These are phyloP conservation scores for Aspergillus incahuasiensis DNA, from an alignment of 495 filamentous ascomycete genomes.

Conservation along the genomic window DNA sequence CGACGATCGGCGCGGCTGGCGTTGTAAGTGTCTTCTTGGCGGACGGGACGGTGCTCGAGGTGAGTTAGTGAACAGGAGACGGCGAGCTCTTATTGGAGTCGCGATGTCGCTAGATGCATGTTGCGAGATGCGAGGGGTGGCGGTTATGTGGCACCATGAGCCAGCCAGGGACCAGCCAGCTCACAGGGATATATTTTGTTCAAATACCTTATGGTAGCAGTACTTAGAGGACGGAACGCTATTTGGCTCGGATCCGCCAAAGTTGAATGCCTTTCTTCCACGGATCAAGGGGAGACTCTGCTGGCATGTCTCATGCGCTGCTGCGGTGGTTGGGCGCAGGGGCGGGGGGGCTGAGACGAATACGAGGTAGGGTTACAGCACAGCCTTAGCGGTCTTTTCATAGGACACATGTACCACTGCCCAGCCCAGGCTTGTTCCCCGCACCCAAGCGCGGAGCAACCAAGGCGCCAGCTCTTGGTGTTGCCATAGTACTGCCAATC, in stretches of 20 bases:
- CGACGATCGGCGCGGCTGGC: not conserved
- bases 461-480: not conserved
- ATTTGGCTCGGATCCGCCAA: too few species aligned
- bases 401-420: not conserved
- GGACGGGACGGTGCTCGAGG: not conserved
- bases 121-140: not conserved
- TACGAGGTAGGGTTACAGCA: conserved; percentile 1
- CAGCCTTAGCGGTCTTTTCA: not conserved
- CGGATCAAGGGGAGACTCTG: not conserved
- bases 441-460: not conserved
- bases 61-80: not conserved
- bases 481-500: not conserved
- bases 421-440: not conserved
- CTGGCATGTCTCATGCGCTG: not conserved
- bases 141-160: not conserved
- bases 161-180: too few species aligned
- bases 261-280: too few species aligned
- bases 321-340: not conserved
- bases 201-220: too few species aligned
- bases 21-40: not conserved
- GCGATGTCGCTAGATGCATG: not conserved
- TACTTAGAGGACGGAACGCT: too few species aligned
- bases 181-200: too few species aligned
- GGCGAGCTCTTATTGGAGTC: not conserved
- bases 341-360: not conserved